Evolutionary conservation across 2,329 filamentous ascomycete genomes (phyloP).

Genomic region (Fusarium tuaranense): DNA sequence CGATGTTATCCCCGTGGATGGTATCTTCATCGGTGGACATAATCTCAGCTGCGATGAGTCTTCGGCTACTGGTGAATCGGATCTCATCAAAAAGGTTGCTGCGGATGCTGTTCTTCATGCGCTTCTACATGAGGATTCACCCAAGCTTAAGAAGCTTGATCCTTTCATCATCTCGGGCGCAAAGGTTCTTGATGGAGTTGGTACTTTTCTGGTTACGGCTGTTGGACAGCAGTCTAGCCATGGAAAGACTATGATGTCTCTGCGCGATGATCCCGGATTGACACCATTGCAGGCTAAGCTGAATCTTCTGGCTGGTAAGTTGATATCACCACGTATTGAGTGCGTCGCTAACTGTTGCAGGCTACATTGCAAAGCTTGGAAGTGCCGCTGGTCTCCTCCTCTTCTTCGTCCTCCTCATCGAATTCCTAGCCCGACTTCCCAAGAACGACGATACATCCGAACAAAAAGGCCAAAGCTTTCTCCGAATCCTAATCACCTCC

Average conservation of each 20-base stretch:
- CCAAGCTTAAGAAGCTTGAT: constrained; percentile 64
- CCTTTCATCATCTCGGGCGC: constrained; percentile 72
- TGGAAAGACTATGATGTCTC: constrained; percentile 67
- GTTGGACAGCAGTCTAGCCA: constrained; percentile 65
- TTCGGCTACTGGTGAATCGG: constrained; percentile 78
- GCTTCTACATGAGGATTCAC: constrained; percentile 57
- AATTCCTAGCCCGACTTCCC: constrained; percentile 74
- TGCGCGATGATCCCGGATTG: constrained; percentile 61
- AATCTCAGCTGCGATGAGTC: constrained; percentile 75
- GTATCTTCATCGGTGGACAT: constrained; percentile 70
- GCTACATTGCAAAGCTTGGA: constrained; percentile 54
- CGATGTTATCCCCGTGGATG: constrained; percentile 77
- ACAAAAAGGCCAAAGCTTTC: constrained; percentile 67
- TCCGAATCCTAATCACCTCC: constrained; percentile 73
- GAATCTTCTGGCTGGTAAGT: constrained; percentile 43
- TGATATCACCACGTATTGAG: not conserved
- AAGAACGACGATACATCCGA: constrained; percentile 59
- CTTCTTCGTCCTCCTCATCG: constrained; percentile 83
- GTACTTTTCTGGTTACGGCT: constrained; percentile 65
- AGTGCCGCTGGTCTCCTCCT: constrained; percentile 77
- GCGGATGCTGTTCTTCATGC: constrained; percentile 69
- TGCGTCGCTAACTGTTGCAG: not conserved
- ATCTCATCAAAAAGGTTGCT: constrained; percentile 74
- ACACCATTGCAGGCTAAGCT: constrained; percentile 68
- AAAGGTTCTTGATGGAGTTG: constrained; percentile 66